phyloP scores from a whole-genome alignment of 2,329 filamentous ascomycete genomes.

The Boeremia lycopersici region DNA sequence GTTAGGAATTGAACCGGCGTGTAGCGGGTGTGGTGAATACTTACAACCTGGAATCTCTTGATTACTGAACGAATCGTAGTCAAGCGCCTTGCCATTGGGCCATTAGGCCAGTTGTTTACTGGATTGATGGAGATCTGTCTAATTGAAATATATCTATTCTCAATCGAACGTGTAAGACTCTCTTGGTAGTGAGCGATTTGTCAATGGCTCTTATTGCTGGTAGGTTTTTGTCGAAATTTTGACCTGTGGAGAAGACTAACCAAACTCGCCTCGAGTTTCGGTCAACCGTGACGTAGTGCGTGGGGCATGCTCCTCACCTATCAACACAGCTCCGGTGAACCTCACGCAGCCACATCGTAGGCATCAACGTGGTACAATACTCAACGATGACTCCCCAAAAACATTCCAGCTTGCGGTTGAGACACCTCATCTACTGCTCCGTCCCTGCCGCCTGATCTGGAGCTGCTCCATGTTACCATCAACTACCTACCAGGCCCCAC shows the following conservation, averaged over 20 bases:
- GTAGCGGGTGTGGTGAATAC: neutral
- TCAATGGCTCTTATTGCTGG: no score
- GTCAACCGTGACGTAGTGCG: neutral
- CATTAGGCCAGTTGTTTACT: slow-evolving; percentile 33
- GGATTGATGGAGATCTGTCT: no score
- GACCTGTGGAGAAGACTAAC: no score
- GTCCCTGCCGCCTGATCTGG: neutral
- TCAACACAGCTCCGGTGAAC: slow-evolving; percentile 3
- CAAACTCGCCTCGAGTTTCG: no score
- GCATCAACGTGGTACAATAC: slow-evolving; percentile 3
- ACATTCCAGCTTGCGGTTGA: neutral
- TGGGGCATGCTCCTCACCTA: neutral
- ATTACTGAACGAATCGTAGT: slow-evolving; percentile 54
- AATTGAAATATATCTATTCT: no score
- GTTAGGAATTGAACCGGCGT: neutral
- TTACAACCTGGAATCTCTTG: slow-evolving; percentile 32
- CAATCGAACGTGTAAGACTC: no score
- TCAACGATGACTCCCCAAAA: neutral
- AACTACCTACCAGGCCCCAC: no score
- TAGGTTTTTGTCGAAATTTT: no score
- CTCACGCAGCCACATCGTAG: neutral
- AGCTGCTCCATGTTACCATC: no score
- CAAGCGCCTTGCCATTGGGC: slow-evolving; percentile 61
- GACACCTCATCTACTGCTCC: neutral
- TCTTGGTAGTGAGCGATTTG: no score